A percentile compares a stretch with the other conserved stretches of the same genome.
These are phyloP conservation scores for Colletotrichum shisoi DNA, from an alignment of 2,329 filamentous ascomycete genomes.

Conservation along the genomic window DNA sequence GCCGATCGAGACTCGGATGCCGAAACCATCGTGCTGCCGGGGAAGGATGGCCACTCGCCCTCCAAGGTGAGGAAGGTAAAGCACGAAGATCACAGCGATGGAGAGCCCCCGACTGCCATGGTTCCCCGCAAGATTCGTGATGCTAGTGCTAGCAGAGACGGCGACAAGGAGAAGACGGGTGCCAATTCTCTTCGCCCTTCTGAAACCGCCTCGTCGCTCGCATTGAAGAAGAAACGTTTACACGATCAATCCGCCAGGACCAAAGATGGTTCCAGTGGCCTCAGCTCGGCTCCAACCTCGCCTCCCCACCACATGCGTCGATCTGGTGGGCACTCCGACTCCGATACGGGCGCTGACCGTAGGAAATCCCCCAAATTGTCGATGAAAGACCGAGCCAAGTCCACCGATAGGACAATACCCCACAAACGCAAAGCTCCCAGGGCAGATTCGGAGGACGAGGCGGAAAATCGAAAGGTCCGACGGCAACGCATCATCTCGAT, in stretches of 20 bases:
- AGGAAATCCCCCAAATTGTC: constrained; percentile 55
- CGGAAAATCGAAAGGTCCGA: constrained; percentile 61
- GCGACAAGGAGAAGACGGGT: constrained; percentile 46
- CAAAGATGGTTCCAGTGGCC: constrained; percentile 64
- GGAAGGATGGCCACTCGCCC: constrained; percentile 70
- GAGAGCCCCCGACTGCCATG: constrained; percentile 54
- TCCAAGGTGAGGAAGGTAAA: constrained; percentile 71
- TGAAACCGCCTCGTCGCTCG: constrained; percentile 43
- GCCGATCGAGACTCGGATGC: constrained; percentile 73
- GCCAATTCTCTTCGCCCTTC: constrained; percentile 44
- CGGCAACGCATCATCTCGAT: constrained; percentile 62
- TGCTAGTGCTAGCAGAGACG: constrained; percentile 48
- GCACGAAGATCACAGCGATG: constrained; percentile 69
- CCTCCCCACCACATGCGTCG: constrained; percentile 55
- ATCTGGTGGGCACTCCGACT: constrained; percentile 56
- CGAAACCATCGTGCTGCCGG: constrained; percentile 73
- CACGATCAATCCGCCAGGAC: constrained; percentile 51
- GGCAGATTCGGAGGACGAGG: constrained; percentile 66
- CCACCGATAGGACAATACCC: constrained; percentile 56
- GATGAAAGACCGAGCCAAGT: constrained; percentile 58
- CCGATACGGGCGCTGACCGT: constrained; percentile 63
- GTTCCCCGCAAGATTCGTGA: constrained; percentile 48
- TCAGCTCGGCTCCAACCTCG: constrained; percentile 67
- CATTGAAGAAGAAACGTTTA: constrained; percentile 60
- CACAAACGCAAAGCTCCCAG: constrained; percentile 64